phyloP scores from a whole-genome alignment of 495 filamentous ascomycete genomes.

The Neurospora sp. region DNA sequence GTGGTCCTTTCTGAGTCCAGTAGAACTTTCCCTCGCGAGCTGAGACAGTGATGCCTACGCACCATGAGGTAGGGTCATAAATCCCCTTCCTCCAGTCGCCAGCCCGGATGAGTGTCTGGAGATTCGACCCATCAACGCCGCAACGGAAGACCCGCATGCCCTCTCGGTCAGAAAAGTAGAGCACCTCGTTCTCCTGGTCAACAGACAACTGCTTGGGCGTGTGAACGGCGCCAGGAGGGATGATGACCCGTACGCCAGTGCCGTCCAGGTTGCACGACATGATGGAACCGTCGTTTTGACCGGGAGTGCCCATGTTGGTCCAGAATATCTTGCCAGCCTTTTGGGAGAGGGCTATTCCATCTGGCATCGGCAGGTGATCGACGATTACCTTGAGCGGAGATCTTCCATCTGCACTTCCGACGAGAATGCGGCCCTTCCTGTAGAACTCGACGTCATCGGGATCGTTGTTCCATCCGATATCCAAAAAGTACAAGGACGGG shows the following conservation, averaged over 20 bases:
- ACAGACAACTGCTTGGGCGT: conserved; percentile 46
- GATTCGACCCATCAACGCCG: conserved; percentile 35
- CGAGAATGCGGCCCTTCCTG: conserved; percentile 16
- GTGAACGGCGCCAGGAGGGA: conserved; percentile 31
- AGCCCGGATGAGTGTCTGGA: conserved; percentile 33
- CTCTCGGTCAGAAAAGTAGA: conserved; percentile 49
- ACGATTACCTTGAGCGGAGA: conserved; percentile 11
- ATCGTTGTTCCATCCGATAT: conserved; percentile 13
- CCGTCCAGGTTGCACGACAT: conserved; percentile 38
- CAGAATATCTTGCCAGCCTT: conserved; percentile 31
- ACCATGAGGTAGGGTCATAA: conserved; percentile 36
- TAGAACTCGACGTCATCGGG: conserved; percentile 2
- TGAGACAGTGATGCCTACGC: conserved; percentile 42
- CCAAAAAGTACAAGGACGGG: conserved; percentile 16
- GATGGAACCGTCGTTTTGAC: conserved; percentile 33
- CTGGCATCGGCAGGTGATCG: conserved; percentile 22
- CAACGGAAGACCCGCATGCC: conserved; percentile 39
- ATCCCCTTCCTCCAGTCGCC: conserved; percentile 16
- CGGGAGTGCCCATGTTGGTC: conserved; percentile 37
- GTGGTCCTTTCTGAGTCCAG: conserved; percentile 49
- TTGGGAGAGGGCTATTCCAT: conserved; percentile 32
- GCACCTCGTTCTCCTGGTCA: conserved; percentile 12
- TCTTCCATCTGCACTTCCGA: conserved; percentile 17
- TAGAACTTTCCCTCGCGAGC: conserved; percentile 31
- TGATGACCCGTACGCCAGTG: conserved; percentile 17